Base-by-base conservation (phyloP, 2,329 filamentous ascomycete species). In the Harringtonia lauricola region DNA sequence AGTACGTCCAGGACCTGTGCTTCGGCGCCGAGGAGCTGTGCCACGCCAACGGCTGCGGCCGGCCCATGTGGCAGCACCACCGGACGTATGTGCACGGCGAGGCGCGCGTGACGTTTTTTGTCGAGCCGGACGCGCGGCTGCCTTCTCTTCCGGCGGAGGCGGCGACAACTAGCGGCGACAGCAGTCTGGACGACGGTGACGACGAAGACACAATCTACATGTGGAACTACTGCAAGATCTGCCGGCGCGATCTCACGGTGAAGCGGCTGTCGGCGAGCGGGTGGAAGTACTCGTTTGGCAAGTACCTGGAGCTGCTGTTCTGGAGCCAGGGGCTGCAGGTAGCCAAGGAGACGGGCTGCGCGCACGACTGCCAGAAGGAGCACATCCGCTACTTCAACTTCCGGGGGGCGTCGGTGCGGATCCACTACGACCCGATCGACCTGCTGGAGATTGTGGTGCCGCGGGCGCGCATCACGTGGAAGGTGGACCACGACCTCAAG, bases 221-320 rank as follows among this genome's bases (percentile, higher is more conserved):
- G 87, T 98, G 94, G 94, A 96, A 87, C 52, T 87, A 83, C 54
- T 98, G 92, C 67, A 92, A 94, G 55, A 72, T 86, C 26, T 98
- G 94, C 61, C 82, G 86, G 42, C 86, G 86, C 52, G 89, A 96
- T 58, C 94, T 90, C 0, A 85, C 87, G 33, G 81, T 89, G 39
- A 84, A 86, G 52, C 81, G 83, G 28, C 95, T 98, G 87, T 95
- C 90, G 1, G 81, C 88, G 45, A 88, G 80, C 54, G 94, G 89
- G 0, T 98, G 88, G 85, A 95, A 94, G 59, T 98, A 98, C 60
- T 98, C 92, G 0, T 94, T 98, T 56, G 92, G 87, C 12, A 98
- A 98, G 62, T 98, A 96, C 56, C 71, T 98, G n/a, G 92, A 98
- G 62, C 70, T 98, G 17, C 88, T 89, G 3, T 96, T 96, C 61